Percentiles rank a stretch among this genome's conserved stretches.
These are phyloP conservation scores for Lichenothelia convexa DNA, from an alignment of 495 filamentous ascomycete genomes.

Conservation along the genomic window DNA sequence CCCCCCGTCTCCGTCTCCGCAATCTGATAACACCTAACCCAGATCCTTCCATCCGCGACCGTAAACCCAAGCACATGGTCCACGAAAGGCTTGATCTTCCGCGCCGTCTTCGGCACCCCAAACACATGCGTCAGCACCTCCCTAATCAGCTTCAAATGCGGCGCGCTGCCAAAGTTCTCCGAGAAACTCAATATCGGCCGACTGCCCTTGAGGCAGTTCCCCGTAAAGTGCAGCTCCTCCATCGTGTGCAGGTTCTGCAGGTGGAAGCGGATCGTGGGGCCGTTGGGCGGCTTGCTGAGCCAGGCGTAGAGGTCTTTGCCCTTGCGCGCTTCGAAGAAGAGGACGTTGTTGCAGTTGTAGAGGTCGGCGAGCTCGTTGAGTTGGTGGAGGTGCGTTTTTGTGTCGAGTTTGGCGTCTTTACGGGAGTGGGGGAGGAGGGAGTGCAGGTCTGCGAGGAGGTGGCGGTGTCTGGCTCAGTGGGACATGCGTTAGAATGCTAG, in stretches of 20 bases:
- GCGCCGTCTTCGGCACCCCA: constrained; percentile 71
- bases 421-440: constrained; percentile 76
- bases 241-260: constrained; percentile 70
- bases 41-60: constrained; percentile 85
- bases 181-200: constrained; percentile 94
- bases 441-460: constrained; percentile 79
- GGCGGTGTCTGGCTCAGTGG: constrained; percentile 49
- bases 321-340: constrained; percentile 93
- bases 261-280: constrained; percentile 78
- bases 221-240: constrained; percentile 89
- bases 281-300: constrained; percentile 88
- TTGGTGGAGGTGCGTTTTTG: constrained; percentile 81
- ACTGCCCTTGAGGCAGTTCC: constrained; percentile 90
- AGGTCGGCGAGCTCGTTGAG: constrained; percentile 94
- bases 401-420: constrained; percentile 92
- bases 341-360: constrained; percentile 96
- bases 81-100: constrained; percentile 86
- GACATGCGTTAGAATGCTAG: not conserved
- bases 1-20: constrained; percentile 54
- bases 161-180: constrained; percentile 55
- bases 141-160: constrained; percentile 53
- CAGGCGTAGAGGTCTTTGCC: constrained; percentile 87
- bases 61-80: constrained; percentile 92
- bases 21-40: constrained; percentile 90
- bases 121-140: constrained; percentile 87